These are phyloP conservation scores for Medicago lupulina DNA, from an alignment of 306 rosid species.

Conservation along the genomic window DNA sequence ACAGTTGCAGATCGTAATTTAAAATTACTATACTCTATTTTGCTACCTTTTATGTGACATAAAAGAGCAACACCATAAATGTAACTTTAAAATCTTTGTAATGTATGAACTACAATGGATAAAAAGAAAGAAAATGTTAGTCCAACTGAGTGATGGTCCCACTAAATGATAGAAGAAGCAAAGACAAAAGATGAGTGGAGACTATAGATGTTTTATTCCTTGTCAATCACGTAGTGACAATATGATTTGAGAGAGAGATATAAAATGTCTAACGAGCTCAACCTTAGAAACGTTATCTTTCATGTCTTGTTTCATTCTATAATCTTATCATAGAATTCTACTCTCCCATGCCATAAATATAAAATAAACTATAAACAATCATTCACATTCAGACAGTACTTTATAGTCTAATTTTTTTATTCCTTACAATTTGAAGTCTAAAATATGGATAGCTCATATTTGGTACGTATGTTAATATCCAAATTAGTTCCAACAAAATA, in stretches of 20 bases:
- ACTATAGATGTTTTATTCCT: neutral
- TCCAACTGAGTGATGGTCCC: constrained; percentile 30
- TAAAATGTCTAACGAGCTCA: constrained; percentile 45
- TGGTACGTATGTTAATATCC: too few relatives aligned
- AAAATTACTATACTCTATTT: too few relatives aligned
- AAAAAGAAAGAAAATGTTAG: neutral
- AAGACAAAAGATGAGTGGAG: constrained; percentile 39
- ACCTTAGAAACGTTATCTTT: constrained; percentile 72
- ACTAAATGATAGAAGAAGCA: neutral
- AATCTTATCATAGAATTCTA: constrained; percentile 35
- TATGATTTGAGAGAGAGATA: constrained; percentile 28
- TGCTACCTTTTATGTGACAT: too few relatives aligned
- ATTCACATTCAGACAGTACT: too few relatives aligned
- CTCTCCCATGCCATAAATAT: neutral
- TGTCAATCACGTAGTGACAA: constrained; percentile 38
- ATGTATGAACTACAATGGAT: neutral
- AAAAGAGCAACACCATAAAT: constrained; percentile 27
- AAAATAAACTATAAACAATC: too few relatives aligned
- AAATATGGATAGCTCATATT: too few relatives aligned
- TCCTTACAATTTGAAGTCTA: too few relatives aligned
- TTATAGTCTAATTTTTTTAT: too few relatives aligned
- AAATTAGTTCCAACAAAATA: too few relatives aligned
- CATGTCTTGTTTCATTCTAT: constrained; percentile 5
- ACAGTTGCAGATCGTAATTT: too few relatives aligned
- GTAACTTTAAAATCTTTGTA: constrained; percentile 18